phyloP scores from a whole-genome alignment of 2,329 filamentous ascomycete genomes.

The Dactylella cylindrospora region DNA sequence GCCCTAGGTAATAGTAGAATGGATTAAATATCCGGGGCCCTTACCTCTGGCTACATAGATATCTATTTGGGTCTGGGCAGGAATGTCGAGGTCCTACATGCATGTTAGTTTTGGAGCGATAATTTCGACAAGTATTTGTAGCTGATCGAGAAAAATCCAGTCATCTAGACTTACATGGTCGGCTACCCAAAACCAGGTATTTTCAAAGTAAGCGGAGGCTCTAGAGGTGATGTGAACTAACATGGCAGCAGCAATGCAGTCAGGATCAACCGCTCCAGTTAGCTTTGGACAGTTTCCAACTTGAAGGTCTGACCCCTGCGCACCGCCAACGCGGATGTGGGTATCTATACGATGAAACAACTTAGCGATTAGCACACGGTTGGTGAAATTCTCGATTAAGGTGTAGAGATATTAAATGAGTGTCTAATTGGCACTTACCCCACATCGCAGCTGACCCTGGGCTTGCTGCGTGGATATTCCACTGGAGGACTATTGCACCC shows the following conservation, averaged over 20 bases:
- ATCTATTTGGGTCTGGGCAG: conserved; percentile 50
- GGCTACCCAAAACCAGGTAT: conserved; percentile 57
- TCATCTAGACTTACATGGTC: conserved; percentile 50
- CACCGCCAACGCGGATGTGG: conserved; percentile 54
- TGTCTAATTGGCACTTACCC: neutral
- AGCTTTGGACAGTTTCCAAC: conserved; percentile 54
- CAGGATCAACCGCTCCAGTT: conserved; percentile 50
- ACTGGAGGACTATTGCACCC: conserved; percentile 70
- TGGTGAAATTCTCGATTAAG: neutral
- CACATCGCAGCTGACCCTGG: conserved; percentile 57
- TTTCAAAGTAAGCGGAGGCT: conserved; percentile 54
- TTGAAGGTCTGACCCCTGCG: conserved; percentile 56
- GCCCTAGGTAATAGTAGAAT: too few species aligned
- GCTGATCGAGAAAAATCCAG: neutral
- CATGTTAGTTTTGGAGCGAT: too few species aligned
- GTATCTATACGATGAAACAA: conserved; percentile 21
- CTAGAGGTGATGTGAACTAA: conserved; percentile 51
- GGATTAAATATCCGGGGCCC: too few species aligned
- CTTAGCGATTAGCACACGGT: conserved; percentile 1
- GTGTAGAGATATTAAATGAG: too few species aligned
- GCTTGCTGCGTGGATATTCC: conserved; percentile 61
- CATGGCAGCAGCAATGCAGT: conserved; percentile 51
- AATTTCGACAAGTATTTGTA: neutral
- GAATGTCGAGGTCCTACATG: conserved; percentile 50
- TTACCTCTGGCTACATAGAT: conserved; percentile 50